Percentiles rank a stretch among this genome's conserved stretches.
Evolutionary conservation across 768 basidiomycete genomes (phyloP).

Genomic region (Termitomyces bulborhizus): DNA sequence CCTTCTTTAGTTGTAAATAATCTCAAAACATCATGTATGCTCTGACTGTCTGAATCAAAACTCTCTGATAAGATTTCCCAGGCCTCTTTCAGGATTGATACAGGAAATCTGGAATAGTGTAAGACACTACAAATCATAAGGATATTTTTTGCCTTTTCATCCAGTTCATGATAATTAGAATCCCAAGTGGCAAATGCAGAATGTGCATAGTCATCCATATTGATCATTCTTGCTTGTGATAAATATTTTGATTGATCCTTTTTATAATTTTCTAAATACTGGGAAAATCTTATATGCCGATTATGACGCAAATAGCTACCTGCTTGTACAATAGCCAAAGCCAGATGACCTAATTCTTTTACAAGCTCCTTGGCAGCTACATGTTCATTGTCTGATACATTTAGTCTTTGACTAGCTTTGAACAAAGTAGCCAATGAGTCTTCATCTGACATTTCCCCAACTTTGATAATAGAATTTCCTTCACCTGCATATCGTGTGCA

Average conservation of each 20-base stretch:
- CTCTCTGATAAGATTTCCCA: background rate
- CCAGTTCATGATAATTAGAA: background rate
- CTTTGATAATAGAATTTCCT: background rate
- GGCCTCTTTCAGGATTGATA: background rate
- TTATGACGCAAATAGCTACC: background rate
- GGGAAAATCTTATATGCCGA: background rate
- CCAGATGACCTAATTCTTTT: background rate
- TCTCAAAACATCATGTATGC: background rate
- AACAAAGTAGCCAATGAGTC: background rate
- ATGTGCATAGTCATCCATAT: background rate
- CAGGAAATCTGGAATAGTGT: background rate
- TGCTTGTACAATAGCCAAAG: constrained; percentile 4
- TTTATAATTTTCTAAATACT: background rate
- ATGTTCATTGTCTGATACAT: background rate
- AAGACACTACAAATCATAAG: background rate
- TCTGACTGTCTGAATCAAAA: background rate
- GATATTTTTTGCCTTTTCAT: background rate
- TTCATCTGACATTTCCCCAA: background rate
- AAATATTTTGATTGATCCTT: background rate
- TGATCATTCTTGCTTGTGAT: background rate
- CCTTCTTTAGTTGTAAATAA: background rate
- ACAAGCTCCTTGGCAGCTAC: background rate
- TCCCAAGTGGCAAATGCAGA: background rate
- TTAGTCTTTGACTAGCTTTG: background rate
- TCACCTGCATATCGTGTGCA: too few species aligned